These are phyloP conservation scores for Ogataea methylovora DNA, from an alignment of 805 yeast species.

Conservation along the genomic window DNA sequence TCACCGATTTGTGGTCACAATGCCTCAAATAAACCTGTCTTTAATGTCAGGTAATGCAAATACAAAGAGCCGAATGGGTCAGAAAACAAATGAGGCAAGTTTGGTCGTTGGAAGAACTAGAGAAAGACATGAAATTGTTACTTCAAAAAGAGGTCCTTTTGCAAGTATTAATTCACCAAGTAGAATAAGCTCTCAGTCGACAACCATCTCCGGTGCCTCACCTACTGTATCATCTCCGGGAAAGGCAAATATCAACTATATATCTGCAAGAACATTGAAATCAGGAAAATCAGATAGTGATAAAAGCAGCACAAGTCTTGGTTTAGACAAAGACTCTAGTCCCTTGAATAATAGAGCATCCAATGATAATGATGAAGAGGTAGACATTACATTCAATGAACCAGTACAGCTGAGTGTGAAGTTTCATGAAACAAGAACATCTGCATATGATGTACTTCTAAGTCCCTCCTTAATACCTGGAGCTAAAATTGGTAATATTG, in stretches of 20 bases:
- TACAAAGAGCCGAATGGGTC: slow-evolving; percentile 22
- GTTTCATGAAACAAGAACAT: slow-evolving; percentile 64
- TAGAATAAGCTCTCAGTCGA: background rate
- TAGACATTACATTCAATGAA: slow-evolving; percentile 12
- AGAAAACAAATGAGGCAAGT: slow-evolving; percentile 26
- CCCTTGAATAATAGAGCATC: too few species aligned
- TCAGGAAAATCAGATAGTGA: too few species aligned
- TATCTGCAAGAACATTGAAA: too few species aligned
- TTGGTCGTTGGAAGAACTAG: slow-evolving; percentile 21
- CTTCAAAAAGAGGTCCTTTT: slow-evolving; percentile 2
- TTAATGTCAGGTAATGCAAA: too few species aligned
- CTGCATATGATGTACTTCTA: slow-evolving; percentile 51
- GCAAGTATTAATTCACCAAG: background rate
- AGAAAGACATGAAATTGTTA: slow-evolving; percentile 10
- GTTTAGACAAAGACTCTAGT: too few species aligned
- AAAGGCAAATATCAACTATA: background rate
- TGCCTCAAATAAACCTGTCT: too few species aligned
- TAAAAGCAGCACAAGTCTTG: too few species aligned
- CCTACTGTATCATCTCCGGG: background rate
- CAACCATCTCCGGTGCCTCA: too few species aligned
- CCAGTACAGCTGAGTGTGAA: slow-evolving; percentile 36
- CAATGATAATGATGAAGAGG: too few species aligned
- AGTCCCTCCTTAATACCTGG: slow-evolving; percentile 56
- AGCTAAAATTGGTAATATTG: slow-evolving; percentile 66
- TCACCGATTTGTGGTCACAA: too few species aligned